Evolutionary conservation across 2,329 filamentous ascomycete genomes (phyloP).

Genomic region (Ceratocystis harringtonii): DNA sequence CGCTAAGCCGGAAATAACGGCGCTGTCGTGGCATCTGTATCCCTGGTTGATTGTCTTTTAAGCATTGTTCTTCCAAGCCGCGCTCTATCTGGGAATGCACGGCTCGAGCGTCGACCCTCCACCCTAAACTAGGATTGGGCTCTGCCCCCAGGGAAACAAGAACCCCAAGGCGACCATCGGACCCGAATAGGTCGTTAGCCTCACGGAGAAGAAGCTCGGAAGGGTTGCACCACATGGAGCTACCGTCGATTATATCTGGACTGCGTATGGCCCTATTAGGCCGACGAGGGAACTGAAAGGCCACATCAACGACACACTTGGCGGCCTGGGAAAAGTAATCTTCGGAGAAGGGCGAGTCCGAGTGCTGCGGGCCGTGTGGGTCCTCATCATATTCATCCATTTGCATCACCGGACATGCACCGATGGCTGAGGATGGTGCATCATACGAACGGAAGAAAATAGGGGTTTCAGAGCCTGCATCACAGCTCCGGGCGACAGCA

Average conservation of each 20-base stretch:
- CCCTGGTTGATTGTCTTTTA: background rate
- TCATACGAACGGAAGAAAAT: background rate
- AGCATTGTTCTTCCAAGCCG: background rate
- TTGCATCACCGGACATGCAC: background rate
- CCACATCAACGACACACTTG: background rate
- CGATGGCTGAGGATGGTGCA: background rate
- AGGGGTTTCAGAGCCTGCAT: background rate
- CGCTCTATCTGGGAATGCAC: background rate
- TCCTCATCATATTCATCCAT: background rate
- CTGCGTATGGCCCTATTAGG: background rate
- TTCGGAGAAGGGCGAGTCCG: background rate
- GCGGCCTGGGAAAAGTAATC: background rate
- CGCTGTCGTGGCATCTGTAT: background rate
- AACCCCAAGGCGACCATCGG: background rate
- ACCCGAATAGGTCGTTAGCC: background rate
- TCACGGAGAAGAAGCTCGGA: background rate
- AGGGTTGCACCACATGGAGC: background rate
- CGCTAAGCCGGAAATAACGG: background rate
- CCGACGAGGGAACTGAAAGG: background rate
- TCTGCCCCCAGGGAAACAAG: background rate
- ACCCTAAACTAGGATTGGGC: background rate
- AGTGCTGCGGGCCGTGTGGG: background rate
- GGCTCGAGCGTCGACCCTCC: background rate
- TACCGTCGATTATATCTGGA: background rate
- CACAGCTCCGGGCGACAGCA: background rate